Percentiles rank a stretch among this genome's conserved stretches.
Evolutionary conservation across 306 rosid genomes (phyloP).

Genomic region (Quercus glauca): DNA sequence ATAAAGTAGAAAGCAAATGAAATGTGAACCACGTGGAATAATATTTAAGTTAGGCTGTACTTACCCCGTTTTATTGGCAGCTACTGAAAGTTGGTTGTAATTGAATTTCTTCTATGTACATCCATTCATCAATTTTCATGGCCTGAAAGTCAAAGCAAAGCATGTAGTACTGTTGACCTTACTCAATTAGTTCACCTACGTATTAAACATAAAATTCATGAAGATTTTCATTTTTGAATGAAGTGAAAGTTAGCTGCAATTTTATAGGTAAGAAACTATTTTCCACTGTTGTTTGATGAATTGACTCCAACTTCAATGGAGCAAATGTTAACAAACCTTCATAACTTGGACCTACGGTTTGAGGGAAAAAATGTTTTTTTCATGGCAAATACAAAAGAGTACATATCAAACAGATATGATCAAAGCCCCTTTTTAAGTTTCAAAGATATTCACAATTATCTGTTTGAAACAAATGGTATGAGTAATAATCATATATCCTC

Average conservation of each 20-base stretch:
- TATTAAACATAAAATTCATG: too few relatives aligned
- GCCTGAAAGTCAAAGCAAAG: too few relatives aligned
- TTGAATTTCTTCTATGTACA: too few relatives aligned
- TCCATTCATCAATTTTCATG: too few relatives aligned
- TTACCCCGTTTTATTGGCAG: too few relatives aligned
- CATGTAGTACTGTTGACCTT: too few relatives aligned
- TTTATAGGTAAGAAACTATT: background rate
- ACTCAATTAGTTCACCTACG: too few relatives aligned
- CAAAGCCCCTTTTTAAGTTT: background rate
- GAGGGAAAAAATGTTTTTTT: background rate
- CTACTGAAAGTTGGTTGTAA: too few relatives aligned
- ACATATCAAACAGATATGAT: background rate
- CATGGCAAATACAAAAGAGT: background rate
- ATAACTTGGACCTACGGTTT: background rate
- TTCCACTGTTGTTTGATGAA: background rate
- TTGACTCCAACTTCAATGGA: background rate
- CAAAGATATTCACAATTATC: background rate
- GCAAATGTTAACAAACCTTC: background rate
- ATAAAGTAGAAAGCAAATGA: too few relatives aligned
- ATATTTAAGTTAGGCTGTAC: too few relatives aligned
- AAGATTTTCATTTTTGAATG: background rate
- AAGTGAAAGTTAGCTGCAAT: background rate
- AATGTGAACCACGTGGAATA: too few relatives aligned
- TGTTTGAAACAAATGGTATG: background rate
- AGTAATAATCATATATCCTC: background rate